These are phyloP conservation scores for Penicillium samsonianum DNA, from an alignment of 495 filamentous ascomycete genomes.

Conservation along the genomic window DNA sequence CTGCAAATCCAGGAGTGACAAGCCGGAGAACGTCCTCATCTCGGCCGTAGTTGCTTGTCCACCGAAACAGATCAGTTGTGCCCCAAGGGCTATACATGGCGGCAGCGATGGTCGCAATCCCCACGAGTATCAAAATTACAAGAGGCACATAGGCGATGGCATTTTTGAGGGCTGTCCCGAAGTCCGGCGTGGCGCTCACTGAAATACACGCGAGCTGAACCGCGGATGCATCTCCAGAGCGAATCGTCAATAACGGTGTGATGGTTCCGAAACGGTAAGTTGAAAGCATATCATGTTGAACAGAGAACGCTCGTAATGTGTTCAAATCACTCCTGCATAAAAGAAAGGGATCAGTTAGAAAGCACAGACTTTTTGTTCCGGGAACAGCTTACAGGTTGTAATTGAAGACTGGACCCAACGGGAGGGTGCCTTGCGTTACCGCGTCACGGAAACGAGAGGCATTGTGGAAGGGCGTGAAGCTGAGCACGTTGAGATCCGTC, in stretches of 20 bases:
- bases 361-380: background rate
- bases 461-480: conserved; percentile 64
- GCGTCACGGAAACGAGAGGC: conserved; percentile 61
- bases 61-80: conserved; percentile 81
- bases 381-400: conserved; percentile 53
- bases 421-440: conserved; percentile 65
- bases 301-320: conserved; percentile 68
- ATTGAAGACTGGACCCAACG: conserved; percentile 71
- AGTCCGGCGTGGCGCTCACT: conserved; percentile 76
- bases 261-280: conserved; percentile 84
- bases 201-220: conserved; percentile 77
- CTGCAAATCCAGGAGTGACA: conserved; percentile 94
- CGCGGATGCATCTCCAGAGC: conserved; percentile 65
- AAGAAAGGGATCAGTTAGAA: background rate
- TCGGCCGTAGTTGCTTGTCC: conserved; percentile 94
- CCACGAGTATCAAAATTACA: conserved; percentile 75
- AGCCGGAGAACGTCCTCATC: conserved; percentile 89
- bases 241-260: conserved; percentile 65
- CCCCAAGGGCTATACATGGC: conserved; percentile 94
- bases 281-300: conserved; percentile 74
- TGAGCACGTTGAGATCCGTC: conserved; percentile 68
- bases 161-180: conserved; percentile 62
- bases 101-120: conserved; percentile 75
- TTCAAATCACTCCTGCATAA: conserved; percentile 48
- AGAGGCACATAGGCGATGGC: conserved; percentile 78